A percentile compares a stretch with the other conserved stretches of the same genome.
These are phyloP conservation scores for Calamus simplicifolius DNA, from an alignment of 176 grass and related monocot species.

Conservation along the genomic window DNA sequence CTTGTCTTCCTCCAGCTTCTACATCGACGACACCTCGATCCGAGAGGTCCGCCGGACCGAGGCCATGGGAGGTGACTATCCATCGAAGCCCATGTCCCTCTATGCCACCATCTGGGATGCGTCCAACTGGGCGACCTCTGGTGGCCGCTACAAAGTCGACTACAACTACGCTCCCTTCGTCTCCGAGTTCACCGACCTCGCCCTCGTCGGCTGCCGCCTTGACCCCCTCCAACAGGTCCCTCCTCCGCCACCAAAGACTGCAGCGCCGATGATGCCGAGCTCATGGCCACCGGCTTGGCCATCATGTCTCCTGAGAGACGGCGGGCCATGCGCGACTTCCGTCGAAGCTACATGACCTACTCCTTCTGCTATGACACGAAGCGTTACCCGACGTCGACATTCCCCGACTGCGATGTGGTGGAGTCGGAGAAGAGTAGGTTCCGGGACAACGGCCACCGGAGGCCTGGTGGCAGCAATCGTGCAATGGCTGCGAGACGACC, in stretches of 20 bases:
- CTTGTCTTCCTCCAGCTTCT: not conserved
- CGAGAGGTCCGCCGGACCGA: constrained; percentile 5
- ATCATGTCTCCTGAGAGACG: not conserved
- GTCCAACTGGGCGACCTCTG: constrained; percentile 10
- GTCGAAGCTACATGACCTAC: constrained; percentile 7
- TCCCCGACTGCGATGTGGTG: constrained; percentile 8
- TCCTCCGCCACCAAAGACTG: not conserved
- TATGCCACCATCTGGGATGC: constrained; percentile 23
- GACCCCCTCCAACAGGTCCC: constrained; percentile 1
- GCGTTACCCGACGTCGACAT: constrained; percentile 8
- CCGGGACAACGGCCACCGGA: not conserved
- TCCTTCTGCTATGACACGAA: constrained; percentile 11
- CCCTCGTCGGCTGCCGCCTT: constrained; percentile 11
- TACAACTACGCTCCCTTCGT: constrained; percentile 15
- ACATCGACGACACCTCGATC: constrained; percentile 14
- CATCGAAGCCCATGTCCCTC: constrained; percentile 15
- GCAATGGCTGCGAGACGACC: too few relatives aligned
- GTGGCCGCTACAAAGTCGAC: constrained; percentile 13
- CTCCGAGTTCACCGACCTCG: constrained; percentile 9
- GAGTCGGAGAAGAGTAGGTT: constrained; percentile 5
- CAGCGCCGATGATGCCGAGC: not conserved
- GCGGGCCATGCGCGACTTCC: constrained; percentile 2
- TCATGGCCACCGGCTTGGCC: not conserved
- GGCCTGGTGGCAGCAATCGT: not conserved
- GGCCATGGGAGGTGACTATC: constrained; percentile 16